Percentiles rank a stretch among this genome's conserved stretches.
These are phyloP conservation scores for Zygosaccharomyces bailii DNA, from an alignment of 805 yeast species.

Conservation along the genomic window DNA sequence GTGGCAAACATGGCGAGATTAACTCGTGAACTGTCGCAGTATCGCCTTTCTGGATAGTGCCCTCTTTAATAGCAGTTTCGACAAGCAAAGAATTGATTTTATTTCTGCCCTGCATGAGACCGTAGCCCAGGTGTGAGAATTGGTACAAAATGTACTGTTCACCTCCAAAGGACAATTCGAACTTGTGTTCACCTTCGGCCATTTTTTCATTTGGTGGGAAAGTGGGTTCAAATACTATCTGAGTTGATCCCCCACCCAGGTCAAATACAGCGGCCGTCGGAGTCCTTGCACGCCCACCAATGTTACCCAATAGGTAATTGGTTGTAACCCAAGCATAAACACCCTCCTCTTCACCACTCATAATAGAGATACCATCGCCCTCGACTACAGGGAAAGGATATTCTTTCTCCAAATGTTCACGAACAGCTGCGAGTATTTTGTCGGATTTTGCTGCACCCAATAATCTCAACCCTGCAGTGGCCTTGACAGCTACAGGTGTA, in stretches of 20 bases:
- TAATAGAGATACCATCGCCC: constrained; percentile 82
- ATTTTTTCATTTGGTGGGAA: constrained; percentile 57
- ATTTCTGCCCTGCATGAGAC: constrained; percentile 90
- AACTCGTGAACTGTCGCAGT: constrained; percentile 46
- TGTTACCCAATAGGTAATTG: constrained; percentile 88
- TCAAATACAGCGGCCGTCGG: constrained; percentile 98
- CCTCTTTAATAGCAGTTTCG: constrained; percentile 44
- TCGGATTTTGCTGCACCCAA: constrained; percentile 72
- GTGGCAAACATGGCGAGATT: constrained; percentile 84
- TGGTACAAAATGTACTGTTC: constrained; percentile 81
- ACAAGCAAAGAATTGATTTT: constrained; percentile 68
- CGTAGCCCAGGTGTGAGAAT: constrained; percentile 92
- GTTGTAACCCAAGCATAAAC: constrained; percentile 98
- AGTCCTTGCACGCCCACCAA: constrained; percentile 65
- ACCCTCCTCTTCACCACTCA: constrained; percentile 97
- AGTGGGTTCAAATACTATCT: constrained; percentile 96
- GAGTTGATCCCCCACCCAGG: constrained; percentile 98
- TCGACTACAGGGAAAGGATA: constrained; percentile 91
- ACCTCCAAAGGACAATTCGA: constrained; percentile 74
- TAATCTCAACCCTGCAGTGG: constrained; percentile 93
- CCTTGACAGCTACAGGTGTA: constrained; percentile 94
- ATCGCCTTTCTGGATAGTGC: constrained; percentile 38
- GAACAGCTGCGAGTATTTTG: constrained; percentile 72
- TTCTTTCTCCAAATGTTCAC: constrained; percentile 66
- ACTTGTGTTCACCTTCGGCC: constrained; percentile 87